Conservation (phyloP, 1,284 basidiomycete species). For the Marasmius fiardii region DNA sequence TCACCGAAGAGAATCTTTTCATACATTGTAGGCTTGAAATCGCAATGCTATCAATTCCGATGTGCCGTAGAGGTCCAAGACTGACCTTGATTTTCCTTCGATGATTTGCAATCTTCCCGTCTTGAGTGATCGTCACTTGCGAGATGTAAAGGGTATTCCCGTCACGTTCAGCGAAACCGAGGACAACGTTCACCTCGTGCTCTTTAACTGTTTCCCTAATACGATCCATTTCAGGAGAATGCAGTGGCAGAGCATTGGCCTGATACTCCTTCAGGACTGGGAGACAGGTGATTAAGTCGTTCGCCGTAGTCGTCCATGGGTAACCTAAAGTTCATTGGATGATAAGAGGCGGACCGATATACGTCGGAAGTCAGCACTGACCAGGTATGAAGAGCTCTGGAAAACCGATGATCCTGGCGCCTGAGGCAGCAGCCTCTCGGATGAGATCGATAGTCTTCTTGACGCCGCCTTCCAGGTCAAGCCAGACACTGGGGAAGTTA, state of each 20-base stretch:
- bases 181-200: slow-evolving; percentile 23
- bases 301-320: slow-evolving; percentile 31
- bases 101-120: slow-evolving; percentile 28
- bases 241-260: slow-evolving; percentile 26
- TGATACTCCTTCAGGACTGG: slow-evolving; percentile 27
- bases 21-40: slow-evolving; percentile 23
- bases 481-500: slow-evolving; percentile 22
- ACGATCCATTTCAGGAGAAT: slow-evolving; percentile 30
- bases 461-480: slow-evolving; percentile 30
- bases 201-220: slow-evolving; percentile 27
- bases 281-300: slow-evolving; percentile 23
- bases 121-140: slow-evolving; percentile 28
- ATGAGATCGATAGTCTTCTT: slow-evolving; percentile 29
- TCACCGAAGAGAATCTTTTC: slow-evolving; percentile 29
- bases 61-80: neutral
- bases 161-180: slow-evolving; percentile 30
- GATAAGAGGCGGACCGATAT: neutral
- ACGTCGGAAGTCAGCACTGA: neutral
- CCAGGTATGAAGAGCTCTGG: slow-evolving; percentile 28
- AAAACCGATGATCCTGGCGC: slow-evolving; percentile 29
- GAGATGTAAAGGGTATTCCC: slow-evolving; percentile 26
- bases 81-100: slow-evolving; percentile 30
- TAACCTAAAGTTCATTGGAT: slow-evolving; percentile 22
- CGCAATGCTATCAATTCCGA: slow-evolving; percentile 1
- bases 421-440: slow-evolving; percentile 24